Conservation (phyloP, 2,329 filamentous ascomycete genomes). For the Colletotrichum musae region DNA sequence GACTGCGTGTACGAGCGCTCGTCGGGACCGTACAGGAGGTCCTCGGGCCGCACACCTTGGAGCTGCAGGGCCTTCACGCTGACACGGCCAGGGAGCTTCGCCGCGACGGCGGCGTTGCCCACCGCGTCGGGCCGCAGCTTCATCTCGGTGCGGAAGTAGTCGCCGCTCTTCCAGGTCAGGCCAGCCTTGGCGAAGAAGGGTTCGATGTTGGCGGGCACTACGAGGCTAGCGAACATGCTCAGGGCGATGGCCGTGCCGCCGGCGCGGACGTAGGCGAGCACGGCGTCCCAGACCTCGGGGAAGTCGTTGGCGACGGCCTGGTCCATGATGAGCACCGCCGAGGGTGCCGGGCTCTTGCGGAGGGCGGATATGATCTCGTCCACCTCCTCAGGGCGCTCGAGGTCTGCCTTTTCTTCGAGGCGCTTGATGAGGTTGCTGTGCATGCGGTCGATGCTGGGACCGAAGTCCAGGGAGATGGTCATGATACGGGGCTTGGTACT, state of each 20-base stretch:
- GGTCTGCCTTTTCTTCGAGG: constrained; percentile 23
- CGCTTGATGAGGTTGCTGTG: neutral
- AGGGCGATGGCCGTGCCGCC: neutral
- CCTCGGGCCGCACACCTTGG: neutral
- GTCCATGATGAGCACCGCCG: neutral
- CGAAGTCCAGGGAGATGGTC: neutral
- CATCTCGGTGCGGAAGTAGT: neutral
- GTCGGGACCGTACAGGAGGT: neutral
- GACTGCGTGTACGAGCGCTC: neutral
- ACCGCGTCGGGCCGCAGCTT: neutral
- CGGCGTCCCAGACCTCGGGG: constrained; percentile 4
- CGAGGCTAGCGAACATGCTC: neutral
- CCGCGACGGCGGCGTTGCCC: neutral
- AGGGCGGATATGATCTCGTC: neutral
- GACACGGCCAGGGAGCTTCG: neutral
- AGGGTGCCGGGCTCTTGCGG: neutral
- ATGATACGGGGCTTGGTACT: neutral
- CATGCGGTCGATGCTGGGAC: neutral
- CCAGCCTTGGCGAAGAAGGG: constrained; percentile 4
- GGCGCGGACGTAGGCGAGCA: neutral
- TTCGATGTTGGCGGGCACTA: neutral
- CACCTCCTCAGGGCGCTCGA: neutral
- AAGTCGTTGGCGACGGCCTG: neutral
- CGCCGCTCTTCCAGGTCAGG: neutral
- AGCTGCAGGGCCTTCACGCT: neutral